Evolutionary conservation across 352 stramenopile genomes (phyloP).

Genomic region (Pythium dissimile): DNA sequence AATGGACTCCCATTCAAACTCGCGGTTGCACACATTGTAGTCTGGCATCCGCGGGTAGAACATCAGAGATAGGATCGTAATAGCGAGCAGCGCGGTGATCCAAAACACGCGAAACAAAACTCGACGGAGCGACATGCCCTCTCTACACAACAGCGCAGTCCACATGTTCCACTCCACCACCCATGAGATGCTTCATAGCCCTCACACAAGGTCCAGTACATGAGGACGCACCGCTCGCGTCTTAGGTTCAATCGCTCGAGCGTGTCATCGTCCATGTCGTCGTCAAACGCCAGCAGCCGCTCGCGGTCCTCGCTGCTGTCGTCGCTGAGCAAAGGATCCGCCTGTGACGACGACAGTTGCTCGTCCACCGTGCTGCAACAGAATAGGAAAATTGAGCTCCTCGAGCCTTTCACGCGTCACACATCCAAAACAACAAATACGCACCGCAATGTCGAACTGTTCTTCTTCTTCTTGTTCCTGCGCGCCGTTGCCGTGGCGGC

Average conservation of each 20-base stretch:
- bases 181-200: neutral
- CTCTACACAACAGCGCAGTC: slow-evolving; percentile 23
- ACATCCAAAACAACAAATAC: neutral
- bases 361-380: slow-evolving; percentile 29
- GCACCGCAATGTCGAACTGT: neutral
- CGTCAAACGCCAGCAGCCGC: slow-evolving; percentile 46
- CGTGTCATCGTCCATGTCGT: slow-evolving; percentile 47
- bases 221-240: slow-evolving; percentile 28
- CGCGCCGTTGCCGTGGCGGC: neutral
- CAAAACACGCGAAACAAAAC: slow-evolving; percentile 57
- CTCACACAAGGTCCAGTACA: neutral
- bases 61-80: slow-evolving; percentile 78
- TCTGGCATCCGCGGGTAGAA: slow-evolving; percentile 85
- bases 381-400: neutral
- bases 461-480: slow-evolving; percentile 32
- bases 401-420: too few species aligned
- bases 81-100: slow-evolving; percentile 45
- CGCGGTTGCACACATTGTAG: slow-evolving; percentile 87
- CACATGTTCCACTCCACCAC: too few species aligned
- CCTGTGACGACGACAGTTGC: slow-evolving; percentile 31
- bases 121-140: slow-evolving; percentile 44
- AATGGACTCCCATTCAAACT: slow-evolving; percentile 89
- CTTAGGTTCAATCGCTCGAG: slow-evolving; percentile 45
- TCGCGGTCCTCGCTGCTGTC: slow-evolving; percentile 39
- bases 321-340: slow-evolving; percentile 49